Evolutionary conservation across 2,329 filamentous ascomycete species (phyloP).

Genomic region (Aspergillus ibericus): DNA sequence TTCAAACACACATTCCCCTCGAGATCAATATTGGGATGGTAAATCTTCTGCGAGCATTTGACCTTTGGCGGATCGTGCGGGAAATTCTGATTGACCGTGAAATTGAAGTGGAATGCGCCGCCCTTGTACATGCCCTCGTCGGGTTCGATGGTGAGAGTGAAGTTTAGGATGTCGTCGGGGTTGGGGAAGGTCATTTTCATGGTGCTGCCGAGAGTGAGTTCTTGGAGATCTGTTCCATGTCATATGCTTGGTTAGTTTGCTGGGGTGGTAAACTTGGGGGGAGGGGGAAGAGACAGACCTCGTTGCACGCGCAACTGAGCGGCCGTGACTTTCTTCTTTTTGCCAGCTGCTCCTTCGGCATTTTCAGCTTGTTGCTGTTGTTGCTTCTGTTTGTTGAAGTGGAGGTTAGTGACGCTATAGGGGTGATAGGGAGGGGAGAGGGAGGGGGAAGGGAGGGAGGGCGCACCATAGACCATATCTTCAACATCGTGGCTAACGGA

Average conservation of each 20-base stretch:
- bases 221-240: constrained; percentile 44
- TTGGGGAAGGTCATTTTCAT: constrained; percentile 60
- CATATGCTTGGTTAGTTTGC: background rate
- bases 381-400: constrained; percentile 49
- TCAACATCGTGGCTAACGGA: constrained; percentile 71
- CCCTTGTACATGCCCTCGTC: constrained; percentile 76
- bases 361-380: constrained; percentile 97
- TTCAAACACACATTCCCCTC: constrained; percentile 98
- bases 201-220: constrained; percentile 52
- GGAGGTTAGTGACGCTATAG: background rate
- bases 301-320: constrained; percentile 95
- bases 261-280: background rate
- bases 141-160: constrained; percentile 50
- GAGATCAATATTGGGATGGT: constrained; percentile 97
- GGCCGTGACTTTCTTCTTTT: constrained; percentile 96
- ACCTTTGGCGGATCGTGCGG: constrained; percentile 98
- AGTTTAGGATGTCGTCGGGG: constrained; percentile 60
- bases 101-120: constrained; percentile 84
- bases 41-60: constrained; percentile 96
- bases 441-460: background rate
- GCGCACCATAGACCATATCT: constrained; percentile 97
- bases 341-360: constrained; percentile 73
- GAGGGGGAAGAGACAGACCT: constrained; percentile 57
- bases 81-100: constrained; percentile 91
- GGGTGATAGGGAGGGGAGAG: background rate